These are phyloP conservation scores for Aphanoascus verrucosus DNA, from an alignment of 2,329 filamentous ascomycete genomes.

Conservation along the genomic window DNA sequence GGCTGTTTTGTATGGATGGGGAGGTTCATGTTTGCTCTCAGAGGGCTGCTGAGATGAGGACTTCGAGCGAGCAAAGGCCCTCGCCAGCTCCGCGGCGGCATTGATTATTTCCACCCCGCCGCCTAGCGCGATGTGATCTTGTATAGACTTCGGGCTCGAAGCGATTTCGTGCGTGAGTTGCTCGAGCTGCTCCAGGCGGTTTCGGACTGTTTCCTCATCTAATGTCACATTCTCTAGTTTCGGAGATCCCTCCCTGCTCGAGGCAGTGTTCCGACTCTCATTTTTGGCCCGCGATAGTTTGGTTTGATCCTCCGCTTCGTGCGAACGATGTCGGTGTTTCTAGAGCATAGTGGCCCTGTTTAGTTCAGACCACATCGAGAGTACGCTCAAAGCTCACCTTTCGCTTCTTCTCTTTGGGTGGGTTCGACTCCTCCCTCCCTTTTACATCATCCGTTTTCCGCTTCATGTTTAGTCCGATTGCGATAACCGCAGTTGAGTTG, in stretches of 20 bases:
- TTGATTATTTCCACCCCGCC: constrained; percentile 17
- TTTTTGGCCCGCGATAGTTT: background rate
- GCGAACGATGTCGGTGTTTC: constrained; percentile 7
- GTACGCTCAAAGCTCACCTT: constrained; percentile 5
- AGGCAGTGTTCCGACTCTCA: background rate
- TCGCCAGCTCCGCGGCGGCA: constrained; percentile 18
- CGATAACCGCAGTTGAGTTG: background rate
- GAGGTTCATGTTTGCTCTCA: background rate
- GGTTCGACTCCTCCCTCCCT: background rate
- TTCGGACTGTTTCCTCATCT: constrained; percentile 9
- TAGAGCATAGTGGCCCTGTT: background rate
- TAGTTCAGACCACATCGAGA: background rate
- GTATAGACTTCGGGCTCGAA: constrained; percentile 14
- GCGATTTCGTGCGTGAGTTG: constrained; percentile 20
- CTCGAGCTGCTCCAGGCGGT: constrained; percentile 18
- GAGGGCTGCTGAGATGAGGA: background rate
- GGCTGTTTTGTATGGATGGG: constrained; percentile 27
- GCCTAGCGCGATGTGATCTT: constrained; percentile 10
- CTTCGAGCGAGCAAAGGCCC: constrained; percentile 15
- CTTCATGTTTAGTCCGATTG: constrained; percentile 6
- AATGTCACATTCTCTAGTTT: background rate
- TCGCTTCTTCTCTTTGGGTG: constrained; percentile 9
- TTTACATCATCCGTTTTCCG: constrained; percentile 9
- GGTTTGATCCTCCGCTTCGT: background rate
- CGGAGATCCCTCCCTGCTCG: background rate